Evolutionary conservation across 257 asterid species (phyloP).

Genomic region (Solanum pennellii): DNA sequence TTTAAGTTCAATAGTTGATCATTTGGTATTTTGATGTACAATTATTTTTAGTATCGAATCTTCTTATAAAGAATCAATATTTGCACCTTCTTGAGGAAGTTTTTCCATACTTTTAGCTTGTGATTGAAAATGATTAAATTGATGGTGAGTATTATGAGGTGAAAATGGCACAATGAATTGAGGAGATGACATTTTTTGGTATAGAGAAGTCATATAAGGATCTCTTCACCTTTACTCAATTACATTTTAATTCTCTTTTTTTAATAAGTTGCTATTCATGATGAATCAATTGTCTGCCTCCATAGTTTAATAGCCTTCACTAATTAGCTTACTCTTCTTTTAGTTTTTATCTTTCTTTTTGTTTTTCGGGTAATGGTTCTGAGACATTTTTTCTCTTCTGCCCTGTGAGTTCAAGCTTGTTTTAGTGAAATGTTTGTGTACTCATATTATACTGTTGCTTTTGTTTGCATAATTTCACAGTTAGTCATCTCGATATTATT

Average conservation of each 20-base stretch:
- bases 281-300: background rate
- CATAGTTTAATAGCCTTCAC: background rate
- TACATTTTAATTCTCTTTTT: background rate
- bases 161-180: background rate
- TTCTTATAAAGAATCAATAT: background rate
- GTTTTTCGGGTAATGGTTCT: background rate
- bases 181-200: background rate
- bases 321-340: background rate
- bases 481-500: background rate
- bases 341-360: background rate
- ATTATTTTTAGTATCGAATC: background rate
- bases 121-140: background rate
- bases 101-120: background rate
- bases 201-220: background rate
- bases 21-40: background rate
- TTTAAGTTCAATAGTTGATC: background rate
- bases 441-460: background rate
- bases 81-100: background rate
- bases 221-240: background rate
- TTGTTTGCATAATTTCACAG: background rate
- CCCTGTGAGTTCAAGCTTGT: background rate
- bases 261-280: background rate
- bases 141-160: background rate
- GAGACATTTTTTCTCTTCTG: background rate
- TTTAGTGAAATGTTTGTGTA: background rate